A percentile compares a stretch with the other conserved stretches of the same genome.
These are phyloP conservation scores for Penicillium sp. DNA, from an alignment of 2,329 filamentous ascomycete species.

Conservation along the genomic window DNA sequence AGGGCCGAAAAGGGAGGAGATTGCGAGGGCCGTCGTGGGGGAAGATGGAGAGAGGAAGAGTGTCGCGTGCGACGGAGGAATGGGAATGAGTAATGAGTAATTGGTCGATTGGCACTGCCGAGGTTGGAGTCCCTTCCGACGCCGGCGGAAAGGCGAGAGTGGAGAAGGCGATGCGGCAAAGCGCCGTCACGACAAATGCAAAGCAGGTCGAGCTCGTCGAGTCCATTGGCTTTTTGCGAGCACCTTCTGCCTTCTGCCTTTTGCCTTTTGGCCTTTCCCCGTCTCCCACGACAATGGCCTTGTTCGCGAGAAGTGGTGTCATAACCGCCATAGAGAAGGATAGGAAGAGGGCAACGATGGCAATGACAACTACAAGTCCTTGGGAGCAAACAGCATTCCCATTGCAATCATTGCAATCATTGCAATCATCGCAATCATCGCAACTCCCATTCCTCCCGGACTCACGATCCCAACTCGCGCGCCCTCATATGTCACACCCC, in stretches of 20 bases:
- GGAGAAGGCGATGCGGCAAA: no score
- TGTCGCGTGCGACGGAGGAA: slow-evolving; percentile 12
- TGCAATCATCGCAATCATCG: neutral
- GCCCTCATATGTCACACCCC: slow-evolving; percentile 8
- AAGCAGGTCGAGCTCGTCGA: no score
- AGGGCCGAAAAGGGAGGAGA: slow-evolving; percentile 23
- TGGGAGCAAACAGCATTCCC: no score
- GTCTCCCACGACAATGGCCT: neutral
- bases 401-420: no score
- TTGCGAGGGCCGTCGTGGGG: slow-evolving; percentile 1
- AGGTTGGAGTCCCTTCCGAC: slow-evolving; percentile 28
- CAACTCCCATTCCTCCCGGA: neutral
- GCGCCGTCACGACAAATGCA: no score
- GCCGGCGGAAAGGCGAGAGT: slow-evolving; percentile 21
- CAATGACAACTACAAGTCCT: no score
- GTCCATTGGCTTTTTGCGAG: no score
- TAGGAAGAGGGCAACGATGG: no score
- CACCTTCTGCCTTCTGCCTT: neutral
- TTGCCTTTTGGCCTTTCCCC: neutral
- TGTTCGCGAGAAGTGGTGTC: no score
- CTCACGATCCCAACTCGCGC: no score
- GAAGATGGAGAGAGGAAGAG: slow-evolving; percentile 7
- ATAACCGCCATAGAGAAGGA: no score
- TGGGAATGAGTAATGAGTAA: slow-evolving; percentile 14
- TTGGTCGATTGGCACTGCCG: slow-evolving; percentile 27